Base-by-base conservation (phyloP, 805 yeast genomes). In the Candida lessepsii region DNA sequence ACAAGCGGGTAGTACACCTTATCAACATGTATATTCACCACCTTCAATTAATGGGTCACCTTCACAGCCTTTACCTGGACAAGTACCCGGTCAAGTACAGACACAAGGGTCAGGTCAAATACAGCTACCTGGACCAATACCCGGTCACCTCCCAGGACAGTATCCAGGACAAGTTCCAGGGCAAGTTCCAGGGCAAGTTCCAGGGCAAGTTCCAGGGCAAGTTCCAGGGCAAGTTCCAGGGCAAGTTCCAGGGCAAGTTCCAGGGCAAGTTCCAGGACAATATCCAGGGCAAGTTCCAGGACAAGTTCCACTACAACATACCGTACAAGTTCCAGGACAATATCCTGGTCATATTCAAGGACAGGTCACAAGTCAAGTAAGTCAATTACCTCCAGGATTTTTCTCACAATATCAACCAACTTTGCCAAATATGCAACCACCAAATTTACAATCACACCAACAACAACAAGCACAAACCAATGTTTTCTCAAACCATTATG, bases 1-100 rank as follows among this genome's bases (percentile, higher is more conserved):
- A 6, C 43, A 40, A 24, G 44, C 44, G 2, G 44, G 44, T 5
- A 31, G 29, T 17, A 40, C 44, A 7, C 40, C 44, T 24, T 34
- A 14, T 21, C 28, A 14, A 21, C 25, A n/a, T 11, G 11, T 30
- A 19, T 30, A 21, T 14, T 32, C 35, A 9, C 14, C 27, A 32
- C 27, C 35, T 32, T 32, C 27, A 13, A 10, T 5, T 10, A 16
- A n/a, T 21, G 19, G 14, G 9, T 28, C 30, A 8, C 35, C 18
- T 21, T 32, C 27, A 9, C 35, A 9, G n/a, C 27, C 34, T 10
- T 30, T 30, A 5, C 5, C 9, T 11, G 19, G 19, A 9, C 10
- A 15, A 9, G 15, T 29, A 9, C 20, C 33, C 15, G 31, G 17
- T 14, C 11, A 9, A 23, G 11, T 23, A 11, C 26, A 9, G 9